Evolutionary conservation across 352 stramenopile species (phyloP).

Genomic region (Phytophthora quininea): DNA sequence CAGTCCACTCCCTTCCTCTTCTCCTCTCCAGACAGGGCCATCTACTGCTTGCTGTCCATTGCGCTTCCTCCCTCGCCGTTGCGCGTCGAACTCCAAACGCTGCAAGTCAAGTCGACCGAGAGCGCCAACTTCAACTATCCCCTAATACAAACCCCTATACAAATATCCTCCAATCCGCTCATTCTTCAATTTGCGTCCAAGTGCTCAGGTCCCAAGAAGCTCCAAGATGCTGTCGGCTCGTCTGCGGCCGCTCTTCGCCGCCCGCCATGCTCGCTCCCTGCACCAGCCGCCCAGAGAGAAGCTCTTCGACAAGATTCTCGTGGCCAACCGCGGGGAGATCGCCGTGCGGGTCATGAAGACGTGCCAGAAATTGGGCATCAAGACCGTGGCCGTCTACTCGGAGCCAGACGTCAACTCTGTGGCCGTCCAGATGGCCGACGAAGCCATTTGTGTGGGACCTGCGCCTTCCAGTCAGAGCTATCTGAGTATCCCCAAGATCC

Average conservation of each 20-base stretch:
- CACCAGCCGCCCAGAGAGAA: slow-evolving; percentile 39
- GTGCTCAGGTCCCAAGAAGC: not conserved
- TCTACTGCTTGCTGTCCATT: no score
- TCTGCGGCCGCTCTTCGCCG: not conserved
- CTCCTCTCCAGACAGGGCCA: no score
- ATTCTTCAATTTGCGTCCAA: slow-evolving; percentile 1
- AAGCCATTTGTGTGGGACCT: slow-evolving; percentile 71
- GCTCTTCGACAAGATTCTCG: slow-evolving; percentile 90
- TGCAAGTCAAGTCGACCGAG: not conserved
- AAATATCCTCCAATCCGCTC: not conserved
- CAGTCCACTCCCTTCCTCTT: no score
- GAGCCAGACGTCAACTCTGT: slow-evolving; percentile 85
- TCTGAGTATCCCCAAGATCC: slow-evolving; percentile 77
- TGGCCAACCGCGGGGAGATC: slow-evolving; percentile 93
- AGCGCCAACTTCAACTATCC: not conserved
- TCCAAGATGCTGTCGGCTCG: not conserved
- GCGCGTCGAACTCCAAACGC: not conserved
- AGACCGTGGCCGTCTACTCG: slow-evolving; percentile 92
- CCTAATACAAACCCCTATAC: slow-evolving; percentile 1
- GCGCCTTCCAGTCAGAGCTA: slow-evolving; percentile 79
- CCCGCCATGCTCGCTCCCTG: slow-evolving; percentile 11
- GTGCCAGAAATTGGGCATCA: slow-evolving; percentile 85
- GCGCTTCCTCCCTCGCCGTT: not conserved
- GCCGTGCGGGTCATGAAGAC: slow-evolving; percentile 88
- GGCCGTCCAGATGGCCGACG: slow-evolving; percentile 74